phyloP scores from a whole-genome alignment of 495 filamentous ascomycete species.

The Penicillium tannophilum region DNA sequence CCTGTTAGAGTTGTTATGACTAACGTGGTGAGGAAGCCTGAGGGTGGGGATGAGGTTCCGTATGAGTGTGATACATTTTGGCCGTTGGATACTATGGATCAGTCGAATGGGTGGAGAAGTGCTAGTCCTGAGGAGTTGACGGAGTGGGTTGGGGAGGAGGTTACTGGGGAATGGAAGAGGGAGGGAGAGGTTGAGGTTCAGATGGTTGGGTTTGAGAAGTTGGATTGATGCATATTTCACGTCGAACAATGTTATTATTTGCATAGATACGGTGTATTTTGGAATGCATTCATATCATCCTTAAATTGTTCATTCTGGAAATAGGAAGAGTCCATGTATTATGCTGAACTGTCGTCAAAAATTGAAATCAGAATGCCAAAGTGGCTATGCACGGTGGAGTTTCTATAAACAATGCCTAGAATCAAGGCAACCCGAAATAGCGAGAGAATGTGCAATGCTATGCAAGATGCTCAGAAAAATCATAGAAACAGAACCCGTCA shows the following conservation, averaged over 20 bases:
- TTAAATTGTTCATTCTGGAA: neutral
- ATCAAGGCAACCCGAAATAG: neutral
- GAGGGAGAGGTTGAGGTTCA: constrained; percentile 45
- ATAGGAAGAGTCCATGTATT: too few species aligned
- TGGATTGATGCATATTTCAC: neutral
- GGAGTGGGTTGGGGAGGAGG: constrained; percentile 49
- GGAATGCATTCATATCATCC: neutral
- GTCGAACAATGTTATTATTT: neutral
- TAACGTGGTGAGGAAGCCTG: constrained; percentile 41
- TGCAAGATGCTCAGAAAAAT: constrained; percentile 16
- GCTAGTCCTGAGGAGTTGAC: constrained; percentile 40
- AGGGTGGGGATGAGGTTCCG: constrained; percentile 53
- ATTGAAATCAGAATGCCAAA: neutral
- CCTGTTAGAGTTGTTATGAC: constrained; percentile 49
- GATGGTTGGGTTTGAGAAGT: constrained; percentile 50
- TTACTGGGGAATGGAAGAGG: constrained; percentile 40
- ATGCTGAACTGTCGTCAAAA: neutral
- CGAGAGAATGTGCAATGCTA: constrained; percentile 19
- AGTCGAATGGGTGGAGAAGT: constrained; percentile 39
- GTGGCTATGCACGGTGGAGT: neutral
- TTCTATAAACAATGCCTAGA: neutral
- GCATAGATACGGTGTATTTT: neutral
- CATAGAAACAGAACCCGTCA: neutral
- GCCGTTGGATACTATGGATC: constrained; percentile 51
- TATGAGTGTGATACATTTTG: constrained; percentile 94